phyloP scores from a whole-genome alignment of 1,284 basidiomycete species.

The Apiotrichum akiyoshidainum region DNA sequence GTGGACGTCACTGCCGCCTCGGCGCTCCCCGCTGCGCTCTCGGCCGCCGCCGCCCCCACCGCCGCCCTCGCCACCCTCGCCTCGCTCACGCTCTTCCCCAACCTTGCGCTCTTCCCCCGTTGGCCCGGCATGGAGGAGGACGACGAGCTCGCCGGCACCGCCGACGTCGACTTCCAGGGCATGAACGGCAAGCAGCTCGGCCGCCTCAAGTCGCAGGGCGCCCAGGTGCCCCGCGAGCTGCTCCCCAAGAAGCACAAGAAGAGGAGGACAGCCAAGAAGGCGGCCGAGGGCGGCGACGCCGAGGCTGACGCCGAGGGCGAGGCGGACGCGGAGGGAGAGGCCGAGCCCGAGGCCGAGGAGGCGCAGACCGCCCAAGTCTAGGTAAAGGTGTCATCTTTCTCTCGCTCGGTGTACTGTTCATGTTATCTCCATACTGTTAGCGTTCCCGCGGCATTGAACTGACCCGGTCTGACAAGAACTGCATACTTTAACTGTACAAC shows the following conservation, averaged over 20 bases:
- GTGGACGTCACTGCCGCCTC: not conserved
- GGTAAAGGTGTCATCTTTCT: too few relatives aligned
- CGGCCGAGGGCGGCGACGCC: not conserved
- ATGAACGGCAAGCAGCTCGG: slow-evolving; percentile 41
- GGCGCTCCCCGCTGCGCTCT: slow-evolving; percentile 4
- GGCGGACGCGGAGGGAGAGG: not conserved
- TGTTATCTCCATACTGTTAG: too few relatives aligned
- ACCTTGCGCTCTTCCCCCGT: slow-evolving; percentile 43
- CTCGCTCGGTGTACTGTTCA: too few relatives aligned
- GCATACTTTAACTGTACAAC: too few relatives aligned
- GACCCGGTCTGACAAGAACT: too few relatives aligned
- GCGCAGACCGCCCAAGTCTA: too few relatives aligned
- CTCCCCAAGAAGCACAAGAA: slow-evolving; percentile 19
- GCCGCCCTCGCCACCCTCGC: slow-evolving; percentile 19
- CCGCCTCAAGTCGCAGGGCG: slow-evolving; percentile 42
- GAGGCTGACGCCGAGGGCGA: not conserved
- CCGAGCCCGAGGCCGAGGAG: too few relatives aligned
- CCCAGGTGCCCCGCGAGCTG: slow-evolving; percentile 33
- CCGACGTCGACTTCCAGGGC: slow-evolving; percentile 21
- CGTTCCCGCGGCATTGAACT: too few relatives aligned
- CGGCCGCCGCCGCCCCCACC: slow-evolving; percentile 1
- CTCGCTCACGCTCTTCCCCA: slow-evolving; percentile 36
- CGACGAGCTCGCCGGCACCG: slow-evolving; percentile 31
- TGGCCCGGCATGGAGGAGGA: slow-evolving; percentile 50
- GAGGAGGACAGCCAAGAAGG: not conserved